A percentile compares a stretch with the other conserved stretches of the same genome.
These are phyloP conservation scores for Hibiscus mutabilis DNA, from an alignment of 345 rosid species.

Conservation along the genomic window DNA sequence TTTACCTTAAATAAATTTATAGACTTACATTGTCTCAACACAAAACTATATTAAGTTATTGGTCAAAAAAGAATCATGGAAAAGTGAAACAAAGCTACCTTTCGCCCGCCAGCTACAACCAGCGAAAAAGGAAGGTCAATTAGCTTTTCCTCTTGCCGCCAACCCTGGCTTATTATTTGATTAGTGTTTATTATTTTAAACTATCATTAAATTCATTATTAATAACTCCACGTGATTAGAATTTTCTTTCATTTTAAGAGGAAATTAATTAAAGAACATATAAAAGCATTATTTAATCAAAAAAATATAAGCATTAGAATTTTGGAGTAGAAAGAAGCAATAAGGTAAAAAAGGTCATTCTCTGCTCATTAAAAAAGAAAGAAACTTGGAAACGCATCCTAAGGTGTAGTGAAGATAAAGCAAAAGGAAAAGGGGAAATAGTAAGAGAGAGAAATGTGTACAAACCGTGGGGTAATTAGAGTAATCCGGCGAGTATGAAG, in stretches of 20 bases:
- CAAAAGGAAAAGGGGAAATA: not conserved
- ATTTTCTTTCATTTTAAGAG: not conserved
- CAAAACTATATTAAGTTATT: not conserved
- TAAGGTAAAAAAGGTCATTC: conserved; percentile 6
- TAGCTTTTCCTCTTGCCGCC: not conserved
- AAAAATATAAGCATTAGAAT: not conserved
- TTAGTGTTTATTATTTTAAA: not conserved
- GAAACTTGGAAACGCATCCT: conserved; percentile 15
- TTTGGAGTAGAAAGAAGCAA: not conserved
- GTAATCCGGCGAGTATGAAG: conserved; percentile 85
- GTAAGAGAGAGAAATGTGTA: conserved; percentile 4
- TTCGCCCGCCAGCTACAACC: not conserved
- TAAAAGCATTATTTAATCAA: not conserved
- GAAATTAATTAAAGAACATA: not conserved
- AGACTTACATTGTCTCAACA: not conserved
- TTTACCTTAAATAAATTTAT: too few relatives aligned
- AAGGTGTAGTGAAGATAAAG: conserved; percentile 12
- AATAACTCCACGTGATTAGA: not conserved
- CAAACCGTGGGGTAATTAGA: conserved; percentile 75
- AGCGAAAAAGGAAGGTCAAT: not conserved
- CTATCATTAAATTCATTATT: not conserved
- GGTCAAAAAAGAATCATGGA: not conserved
- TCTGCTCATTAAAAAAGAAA: not conserved
- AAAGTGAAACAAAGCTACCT: not conserved
- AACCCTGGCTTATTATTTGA: not conserved